phyloP scores from a whole-genome alignment of 2,329 filamentous ascomycete genomes.

The Stagonosporopsis tanaceti region DNA sequence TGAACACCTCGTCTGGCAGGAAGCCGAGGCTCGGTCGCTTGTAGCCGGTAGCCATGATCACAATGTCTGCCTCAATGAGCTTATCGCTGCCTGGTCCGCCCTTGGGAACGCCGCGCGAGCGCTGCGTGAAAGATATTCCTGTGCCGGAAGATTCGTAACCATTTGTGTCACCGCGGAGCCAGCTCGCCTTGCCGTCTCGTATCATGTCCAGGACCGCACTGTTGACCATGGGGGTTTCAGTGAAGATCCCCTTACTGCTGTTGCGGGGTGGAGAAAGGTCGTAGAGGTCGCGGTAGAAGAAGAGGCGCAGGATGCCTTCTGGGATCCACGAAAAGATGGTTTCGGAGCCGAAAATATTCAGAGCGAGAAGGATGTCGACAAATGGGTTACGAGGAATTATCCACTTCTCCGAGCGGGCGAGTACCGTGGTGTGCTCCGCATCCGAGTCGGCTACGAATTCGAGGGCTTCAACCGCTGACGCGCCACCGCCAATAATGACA shows the following conservation, averaged over 20 bases:
- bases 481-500: conserved; percentile 78
- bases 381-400: conserved; percentile 83
- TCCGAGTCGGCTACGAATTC: conserved; percentile 76
- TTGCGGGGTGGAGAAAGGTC: conserved; percentile 70
- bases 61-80: conserved; percentile 75
- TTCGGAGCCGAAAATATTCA: conserved; percentile 83
- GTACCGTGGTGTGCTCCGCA: conserved; percentile 73
- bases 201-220: conserved; percentile 80
- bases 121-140: conserved; percentile 75
- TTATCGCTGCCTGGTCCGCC: conserved; percentile 74
- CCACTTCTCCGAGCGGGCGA: conserved; percentile 84
- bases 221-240: conserved; percentile 87
- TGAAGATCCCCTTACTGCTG: conserved; percentile 75
- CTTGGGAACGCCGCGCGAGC: conserved; percentile 75
- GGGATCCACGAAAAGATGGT: conserved; percentile 80
- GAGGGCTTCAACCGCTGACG: conserved; percentile 81
- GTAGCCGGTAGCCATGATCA: conserved; percentile 86
- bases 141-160: conserved; percentile 68
- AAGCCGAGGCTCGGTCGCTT: conserved; percentile 77
- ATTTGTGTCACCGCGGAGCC: conserved; percentile 82
- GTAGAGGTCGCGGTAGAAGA: conserved; percentile 84
- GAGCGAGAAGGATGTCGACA: conserved; percentile 74
- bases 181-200: conserved; percentile 74
- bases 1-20: conserved; percentile 75
- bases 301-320: conserved; percentile 74